These are phyloP conservation scores for Phytophthora pseudosyringae DNA, from an alignment of 352 stramenopile species.

Conservation along the genomic window DNA sequence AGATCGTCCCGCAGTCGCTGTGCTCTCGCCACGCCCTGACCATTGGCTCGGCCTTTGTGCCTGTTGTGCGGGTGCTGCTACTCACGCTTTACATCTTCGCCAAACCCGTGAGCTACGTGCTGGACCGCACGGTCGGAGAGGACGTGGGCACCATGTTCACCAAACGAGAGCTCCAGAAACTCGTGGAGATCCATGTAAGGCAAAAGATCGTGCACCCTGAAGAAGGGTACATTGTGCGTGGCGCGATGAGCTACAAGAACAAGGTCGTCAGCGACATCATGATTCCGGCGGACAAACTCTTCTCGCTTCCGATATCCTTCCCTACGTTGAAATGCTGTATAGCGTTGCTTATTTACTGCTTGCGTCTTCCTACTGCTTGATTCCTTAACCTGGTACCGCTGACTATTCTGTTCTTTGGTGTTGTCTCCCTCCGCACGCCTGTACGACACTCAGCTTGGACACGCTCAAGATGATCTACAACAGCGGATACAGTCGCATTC, in stretches of 20 bases:
- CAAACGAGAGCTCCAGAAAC: constrained; percentile 92
- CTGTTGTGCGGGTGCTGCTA: constrained; percentile 95
- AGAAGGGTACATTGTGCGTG: constrained; percentile 96
- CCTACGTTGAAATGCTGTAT: not conserved
- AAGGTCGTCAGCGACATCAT: constrained; percentile 92
- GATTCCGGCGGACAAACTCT: constrained; percentile 87
- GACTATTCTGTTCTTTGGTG: constrained; percentile 6
- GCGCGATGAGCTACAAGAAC: constrained; percentile 77
- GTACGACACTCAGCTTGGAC: constrained; percentile 56
- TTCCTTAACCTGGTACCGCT: constrained; percentile 41
- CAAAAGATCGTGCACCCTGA: constrained; percentile 91
- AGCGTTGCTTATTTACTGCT: constrained; percentile 10
- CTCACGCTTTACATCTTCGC: constrained; percentile 90
- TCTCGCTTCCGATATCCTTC: constrained; percentile 77
- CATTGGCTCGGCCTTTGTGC: constrained; percentile 74
- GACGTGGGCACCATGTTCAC: constrained; percentile 97
- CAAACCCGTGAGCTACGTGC: constrained; percentile 88
- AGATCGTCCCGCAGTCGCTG: constrained; percentile 92
- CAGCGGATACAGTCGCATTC: constrained; percentile 94
- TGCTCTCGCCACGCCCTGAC: constrained; percentile 94
- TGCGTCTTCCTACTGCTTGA: constrained; percentile 1
- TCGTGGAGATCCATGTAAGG: constrained; percentile 97
- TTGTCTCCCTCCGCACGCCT: constrained; percentile 40
- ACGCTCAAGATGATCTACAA: constrained; percentile 87
- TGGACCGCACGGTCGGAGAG: constrained; percentile 94